phyloP scores from a whole-genome alignment of 345 rosid genomes.

The Hevea brasiliensis region DNA sequence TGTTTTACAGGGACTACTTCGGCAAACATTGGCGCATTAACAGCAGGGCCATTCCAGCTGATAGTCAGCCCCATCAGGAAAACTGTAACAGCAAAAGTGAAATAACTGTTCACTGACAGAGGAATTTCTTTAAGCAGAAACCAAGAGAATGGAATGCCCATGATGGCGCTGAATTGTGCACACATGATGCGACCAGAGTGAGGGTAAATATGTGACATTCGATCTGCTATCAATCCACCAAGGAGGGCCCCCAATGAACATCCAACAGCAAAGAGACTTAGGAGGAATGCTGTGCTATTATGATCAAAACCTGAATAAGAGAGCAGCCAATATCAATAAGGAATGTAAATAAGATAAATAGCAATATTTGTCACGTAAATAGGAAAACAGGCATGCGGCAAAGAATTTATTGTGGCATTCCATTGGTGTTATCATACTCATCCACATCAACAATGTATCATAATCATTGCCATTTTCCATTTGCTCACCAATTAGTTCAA shows the following conservation, averaged over 20 bases:
- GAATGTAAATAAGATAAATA: not conserved
- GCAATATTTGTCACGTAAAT: no score
- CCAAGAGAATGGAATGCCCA: slow-evolving; percentile 92
- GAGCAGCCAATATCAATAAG: slow-evolving; percentile 9
- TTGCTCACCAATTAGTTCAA: slow-evolving; percentile 79
- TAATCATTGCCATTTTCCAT: not conserved
- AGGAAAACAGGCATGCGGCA: no score
- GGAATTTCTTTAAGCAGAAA: slow-evolving; percentile 77
- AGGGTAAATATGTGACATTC: slow-evolving; percentile 56
- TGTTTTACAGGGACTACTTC: slow-evolving; percentile 90
- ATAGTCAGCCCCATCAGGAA: slow-evolving; percentile 82
- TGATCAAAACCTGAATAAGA: slow-evolving; percentile 65
- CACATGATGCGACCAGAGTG: slow-evolving; percentile 84
- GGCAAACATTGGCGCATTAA: slow-evolving; percentile 89
- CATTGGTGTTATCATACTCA: no score
- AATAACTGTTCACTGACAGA: slow-evolving; percentile 62
- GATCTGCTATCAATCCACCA: slow-evolving; percentile 82
- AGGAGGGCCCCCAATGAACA: slow-evolving; percentile 68
- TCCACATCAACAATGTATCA: no score
- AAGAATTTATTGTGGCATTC: no score
- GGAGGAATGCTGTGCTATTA: slow-evolving; percentile 70
- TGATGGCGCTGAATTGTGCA: slow-evolving; percentile 91
- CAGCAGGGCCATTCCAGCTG: slow-evolving; percentile 90
- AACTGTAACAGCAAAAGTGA: slow-evolving; percentile 56
- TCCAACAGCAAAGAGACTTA: slow-evolving; percentile 77